Conservation (phyloP, 1,139 yeast genomes). For the Lodderomyces oxycetoniae region DNA sequence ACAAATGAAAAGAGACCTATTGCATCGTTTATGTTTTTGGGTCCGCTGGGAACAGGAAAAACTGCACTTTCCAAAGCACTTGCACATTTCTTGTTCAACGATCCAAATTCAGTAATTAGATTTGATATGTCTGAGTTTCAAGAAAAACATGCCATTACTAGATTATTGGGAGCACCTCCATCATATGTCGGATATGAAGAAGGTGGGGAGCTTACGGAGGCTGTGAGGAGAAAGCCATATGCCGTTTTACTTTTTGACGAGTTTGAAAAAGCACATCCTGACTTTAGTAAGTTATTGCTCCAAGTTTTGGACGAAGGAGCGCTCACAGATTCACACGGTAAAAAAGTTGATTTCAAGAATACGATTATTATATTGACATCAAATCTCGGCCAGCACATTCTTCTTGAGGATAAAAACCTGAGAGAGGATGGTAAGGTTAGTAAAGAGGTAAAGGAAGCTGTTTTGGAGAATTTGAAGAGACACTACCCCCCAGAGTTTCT, state of each 20-base stretch:
- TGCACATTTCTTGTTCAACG: conserved; percentile 88
- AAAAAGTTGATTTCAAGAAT: conserved; percentile 87
- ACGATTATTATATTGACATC: conserved; percentile 97
- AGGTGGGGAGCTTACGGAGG: conserved; percentile 94
- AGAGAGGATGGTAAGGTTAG: conserved; percentile 44
- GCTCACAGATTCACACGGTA: conserved; percentile 91
- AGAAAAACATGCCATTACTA: conserved; percentile 84
- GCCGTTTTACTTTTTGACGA: conserved; percentile 92
- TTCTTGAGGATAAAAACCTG: conserved; percentile 54
- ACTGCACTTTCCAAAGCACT: conserved; percentile 90
- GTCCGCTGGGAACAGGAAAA: conserved; percentile 98
- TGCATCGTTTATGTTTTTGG: conserved; percentile 92
- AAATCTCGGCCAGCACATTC: conserved; percentile 88
- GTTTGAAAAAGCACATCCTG: conserved; percentile 95
- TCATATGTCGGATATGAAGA: conserved; percentile 97
- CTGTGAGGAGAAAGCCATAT: conserved; percentile 91
- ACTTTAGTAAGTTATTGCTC: conserved; percentile 77
- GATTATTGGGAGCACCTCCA: conserved; percentile 96
- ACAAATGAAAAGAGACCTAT: conserved; percentile 93
- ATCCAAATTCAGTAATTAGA: conserved; percentile 77
- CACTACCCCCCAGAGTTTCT: conserved; percentile 91
- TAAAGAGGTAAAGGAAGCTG: conserved; percentile 49
- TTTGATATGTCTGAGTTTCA: conserved; percentile 98
- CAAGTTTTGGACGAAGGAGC: conserved; percentile 96
- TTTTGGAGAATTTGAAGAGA: conserved; percentile 61